Evolutionary conservation across 352 stramenopile genomes (phyloP).

Genomic region (Pythium guiyangense): DNA sequence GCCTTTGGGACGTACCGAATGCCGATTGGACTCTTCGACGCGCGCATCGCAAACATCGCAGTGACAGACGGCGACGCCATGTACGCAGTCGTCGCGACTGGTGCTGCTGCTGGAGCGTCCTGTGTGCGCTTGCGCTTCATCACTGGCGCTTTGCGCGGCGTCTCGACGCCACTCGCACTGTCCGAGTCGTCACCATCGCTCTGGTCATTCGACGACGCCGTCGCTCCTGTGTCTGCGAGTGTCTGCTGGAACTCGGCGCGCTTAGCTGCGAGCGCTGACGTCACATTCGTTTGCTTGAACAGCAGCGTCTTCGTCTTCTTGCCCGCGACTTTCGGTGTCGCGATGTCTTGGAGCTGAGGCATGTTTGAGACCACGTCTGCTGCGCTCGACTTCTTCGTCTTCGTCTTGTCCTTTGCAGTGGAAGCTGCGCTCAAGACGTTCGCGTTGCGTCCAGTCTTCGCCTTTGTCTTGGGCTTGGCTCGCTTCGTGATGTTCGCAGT

Average conservation of each 20-base stretch:
- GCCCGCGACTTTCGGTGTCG: constrained; percentile 49
- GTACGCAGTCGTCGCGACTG: constrained; percentile 1
- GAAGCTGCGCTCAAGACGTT: not conserved
- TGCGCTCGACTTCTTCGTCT: constrained; percentile 27
- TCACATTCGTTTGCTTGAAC: constrained; percentile 23
- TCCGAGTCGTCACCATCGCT: constrained; percentile 15
- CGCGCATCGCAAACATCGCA: constrained; percentile 16
- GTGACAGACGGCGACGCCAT: constrained; percentile 13
- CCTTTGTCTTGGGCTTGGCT: constrained; percentile 6
- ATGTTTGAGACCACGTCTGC: constrained; percentile 45
- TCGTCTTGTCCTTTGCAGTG: constrained; percentile 7
- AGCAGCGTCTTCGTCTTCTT: constrained; percentile 44
- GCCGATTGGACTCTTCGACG: constrained; percentile 17
- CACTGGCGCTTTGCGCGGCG: constrained; percentile 20
- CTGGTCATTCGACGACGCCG: not conserved
- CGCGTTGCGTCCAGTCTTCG: not conserved
- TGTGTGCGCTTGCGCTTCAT: constrained; percentile 24
- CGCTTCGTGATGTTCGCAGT: constrained; percentile 14
- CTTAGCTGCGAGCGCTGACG: constrained; percentile 26
- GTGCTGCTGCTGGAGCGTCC: constrained; percentile 6
- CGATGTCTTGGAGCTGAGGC: constrained; percentile 53
- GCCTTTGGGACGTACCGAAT: constrained; percentile 18
- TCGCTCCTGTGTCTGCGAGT: constrained; percentile 10
- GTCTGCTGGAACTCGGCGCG: constrained; percentile 45
- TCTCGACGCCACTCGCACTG: constrained; percentile 18